Conservation (phyloP, 306 rosid species). For the Ammopiptanthus mongolicus region DNA sequence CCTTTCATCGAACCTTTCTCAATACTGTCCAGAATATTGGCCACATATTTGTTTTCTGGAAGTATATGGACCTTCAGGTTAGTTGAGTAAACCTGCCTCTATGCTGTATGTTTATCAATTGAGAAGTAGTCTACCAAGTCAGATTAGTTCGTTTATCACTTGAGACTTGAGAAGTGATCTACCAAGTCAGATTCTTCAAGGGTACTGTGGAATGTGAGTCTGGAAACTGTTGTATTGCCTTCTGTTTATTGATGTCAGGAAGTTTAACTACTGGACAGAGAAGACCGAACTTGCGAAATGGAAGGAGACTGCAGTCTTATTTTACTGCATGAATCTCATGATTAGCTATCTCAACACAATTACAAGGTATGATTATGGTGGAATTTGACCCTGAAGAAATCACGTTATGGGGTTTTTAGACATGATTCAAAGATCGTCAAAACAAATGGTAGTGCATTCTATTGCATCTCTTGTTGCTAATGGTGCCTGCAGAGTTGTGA, state of each 20-base stretch:
- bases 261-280: constrained; percentile 14
- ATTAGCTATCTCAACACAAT: constrained; percentile 11
- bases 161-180: constrained; percentile 8
- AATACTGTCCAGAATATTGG: not conserved
- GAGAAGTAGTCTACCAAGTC: constrained; percentile 20
- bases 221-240: not conserved
- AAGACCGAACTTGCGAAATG: not conserved
- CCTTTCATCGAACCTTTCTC: constrained; percentile 14
- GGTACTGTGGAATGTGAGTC: constrained; percentile 6
- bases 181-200: constrained; percentile 8
- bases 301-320: constrained; percentile 13
- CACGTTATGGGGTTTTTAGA: constrained; percentile 4
- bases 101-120: not conserved
- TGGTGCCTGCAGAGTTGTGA: constrained; percentile 18
- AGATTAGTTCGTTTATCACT: not conserved
- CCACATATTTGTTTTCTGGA: not conserved
- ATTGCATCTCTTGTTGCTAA: constrained; percentile 1
- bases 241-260: constrained; percentile 11
- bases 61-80: constrained; percentile 14
- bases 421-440: constrained; percentile 21
- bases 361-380: constrained; percentile 10
- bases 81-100: not conserved
- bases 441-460: constrained; percentile 2
- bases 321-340: constrained; percentile 12
- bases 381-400: constrained; percentile 23